Base-by-base conservation (phyloP, 768 basidiomycete species). In the Austroboletus eburneus region DNA sequence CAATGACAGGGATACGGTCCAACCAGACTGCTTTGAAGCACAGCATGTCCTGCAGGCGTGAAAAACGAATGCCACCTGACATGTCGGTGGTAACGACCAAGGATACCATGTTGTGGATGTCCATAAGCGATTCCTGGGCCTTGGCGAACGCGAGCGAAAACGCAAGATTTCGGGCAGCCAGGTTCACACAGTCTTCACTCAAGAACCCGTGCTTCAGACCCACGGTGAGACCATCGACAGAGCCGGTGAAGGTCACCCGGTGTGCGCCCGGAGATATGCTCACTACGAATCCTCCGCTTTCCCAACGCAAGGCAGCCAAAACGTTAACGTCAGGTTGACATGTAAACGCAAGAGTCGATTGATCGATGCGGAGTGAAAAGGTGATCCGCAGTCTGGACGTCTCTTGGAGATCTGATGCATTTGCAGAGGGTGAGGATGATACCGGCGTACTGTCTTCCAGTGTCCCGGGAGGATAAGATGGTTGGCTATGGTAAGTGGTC, bases 21-120 rank as follows among this genome's bases (percentile, higher is more conserved):
- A 95, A 64, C 91, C 92, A 95, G 12, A 95, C 90, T 5, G 92
- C 91, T 64, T 94, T 94, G 77, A 95, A 91, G 64, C 90, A 93
- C 17, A 97, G 74, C 43, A 94, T 82, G 60, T 96, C 93, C 65
- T 94, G 92, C 23, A 96, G 67, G 12, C 92, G 81, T 4, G 89
- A 88, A 58, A 97, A 85, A 18, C 84, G 80, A 33, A 94, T 76
- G 6, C 75, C 82, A 0, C 87, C 89, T 4, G 83, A 72, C 44
- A 97, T 78, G 60, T 91, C 86, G 0, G 92, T 93, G 60, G 91
- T 90, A n/a, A 93, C 61, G 7, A 87, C 76, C 33, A 90, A 65
- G 0, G 91, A 91, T 5, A 95, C 65, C 3, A 75, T 80, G 50
- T 72, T 81, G 41, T 74, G 66, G 3, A 67, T 53, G 9, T 63